Base-by-base conservation (phyloP, 108 stramenopile genomes). In the Pelagomonas calceolata region DNA sequence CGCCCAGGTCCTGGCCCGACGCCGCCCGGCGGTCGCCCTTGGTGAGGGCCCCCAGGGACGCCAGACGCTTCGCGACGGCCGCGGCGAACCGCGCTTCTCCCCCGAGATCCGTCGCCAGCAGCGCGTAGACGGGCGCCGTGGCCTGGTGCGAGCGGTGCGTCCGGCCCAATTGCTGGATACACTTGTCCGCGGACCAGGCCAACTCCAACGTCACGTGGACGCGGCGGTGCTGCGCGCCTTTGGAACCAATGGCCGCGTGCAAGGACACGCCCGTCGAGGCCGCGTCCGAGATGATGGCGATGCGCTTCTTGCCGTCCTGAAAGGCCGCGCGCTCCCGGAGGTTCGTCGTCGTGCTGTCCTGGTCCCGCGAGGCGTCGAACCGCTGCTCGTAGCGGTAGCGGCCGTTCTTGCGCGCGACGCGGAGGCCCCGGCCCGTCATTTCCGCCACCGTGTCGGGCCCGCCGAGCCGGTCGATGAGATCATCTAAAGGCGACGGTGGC, bases 121-220 rank as follows among this genome's bases (percentile, higher is more conserved):
- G 68, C 68, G 84, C 78, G 76, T 88, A 90, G n/a, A 83, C 73
- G 36, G 89, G 89, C 0, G 84, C 89, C 26, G 75, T 70, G 30
- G 36, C 65, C 73, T 88, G 86, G n/a, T 81, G 86, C 67, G 87
- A 76, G 30, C 92, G 80, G 77, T 93, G 92, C n/a, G 85, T 73
- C 33, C 92, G 73, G 9, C 92, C 92, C 32, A 93, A 76, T 67
- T 93, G 92, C 80, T 93, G 90, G n/a, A 91, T 87, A 4, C 89
- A 89, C 75, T 88, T 90, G 75, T 92, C 91, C 3, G 91, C 91
- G 18, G 88, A 82, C 91, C 91, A 92, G 3, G 91, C 87, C n/a
- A 92, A 82, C 77, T 92, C 92, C 44, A 91, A 81, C 43, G 90
- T 91, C 45, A 89, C 85, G 76, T 93, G 92, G 26, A 90, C 81